Evolutionary conservation across 257 asterid genomes (phyloP).

Genomic region (Jasminum sambac): DNA sequence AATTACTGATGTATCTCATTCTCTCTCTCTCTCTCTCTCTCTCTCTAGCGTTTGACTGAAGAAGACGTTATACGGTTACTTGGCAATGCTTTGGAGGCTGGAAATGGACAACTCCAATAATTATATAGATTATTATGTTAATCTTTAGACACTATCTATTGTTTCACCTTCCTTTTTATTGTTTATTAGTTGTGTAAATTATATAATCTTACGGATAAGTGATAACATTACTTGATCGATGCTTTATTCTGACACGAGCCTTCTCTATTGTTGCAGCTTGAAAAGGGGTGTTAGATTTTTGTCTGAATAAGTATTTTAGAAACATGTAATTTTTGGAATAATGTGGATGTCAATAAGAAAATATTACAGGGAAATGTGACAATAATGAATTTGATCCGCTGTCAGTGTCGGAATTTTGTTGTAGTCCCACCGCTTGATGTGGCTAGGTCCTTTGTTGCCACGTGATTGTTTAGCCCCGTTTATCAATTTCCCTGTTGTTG

Average conservation of each 20-base stretch:
- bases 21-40: not conserved
- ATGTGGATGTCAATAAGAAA: too few relatives aligned
- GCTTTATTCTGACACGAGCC: not conserved
- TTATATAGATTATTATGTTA: constrained; percentile 1
- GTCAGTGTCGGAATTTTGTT: too few relatives aligned
- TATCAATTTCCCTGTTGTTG: too few relatives aligned
- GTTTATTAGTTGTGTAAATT: not conserved
- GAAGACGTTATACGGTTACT: constrained; percentile 28
- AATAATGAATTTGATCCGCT: too few relatives aligned
- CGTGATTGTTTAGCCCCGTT: too few relatives aligned
- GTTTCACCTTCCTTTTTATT: not conserved
- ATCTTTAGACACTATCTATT: not conserved
- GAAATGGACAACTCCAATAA: constrained; percentile 15
- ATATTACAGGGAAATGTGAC: too few relatives aligned
- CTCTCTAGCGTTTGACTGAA: constrained; percentile 29
- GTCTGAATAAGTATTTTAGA: too few relatives aligned
- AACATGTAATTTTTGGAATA: too few relatives aligned
- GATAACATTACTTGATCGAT: not conserved
- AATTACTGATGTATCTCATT: constrained; percentile 20
- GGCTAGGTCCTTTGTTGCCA: too few relatives aligned
- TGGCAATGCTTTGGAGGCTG: constrained; percentile 34
- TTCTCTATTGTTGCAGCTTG: too few relatives aligned
- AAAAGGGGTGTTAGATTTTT: too few relatives aligned
- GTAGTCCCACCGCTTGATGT: too few relatives aligned
- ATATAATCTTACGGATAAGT: not conserved